These are phyloP conservation scores for Suillus paluster DNA, from an alignment of 768 basidiomycete genomes.

Conservation along the genomic window DNA sequence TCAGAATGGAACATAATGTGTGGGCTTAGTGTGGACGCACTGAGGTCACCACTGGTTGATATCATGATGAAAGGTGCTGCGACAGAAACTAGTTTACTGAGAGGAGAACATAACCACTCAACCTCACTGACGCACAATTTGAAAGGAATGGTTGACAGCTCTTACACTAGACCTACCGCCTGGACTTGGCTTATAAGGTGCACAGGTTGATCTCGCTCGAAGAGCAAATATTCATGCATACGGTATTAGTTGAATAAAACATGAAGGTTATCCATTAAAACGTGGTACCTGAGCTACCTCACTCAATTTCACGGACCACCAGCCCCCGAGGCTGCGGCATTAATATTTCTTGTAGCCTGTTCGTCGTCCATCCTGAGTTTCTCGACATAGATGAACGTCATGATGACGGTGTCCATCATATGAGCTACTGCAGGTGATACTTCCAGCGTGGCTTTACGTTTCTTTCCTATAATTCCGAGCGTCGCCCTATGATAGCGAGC, in stretches of 20 bases:
- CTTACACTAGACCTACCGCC: background rate
- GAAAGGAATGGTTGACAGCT: background rate
- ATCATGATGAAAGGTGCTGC: no score
- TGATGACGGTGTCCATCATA: constrained; percentile 16
- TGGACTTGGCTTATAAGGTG: no score
- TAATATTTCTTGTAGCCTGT: background rate
- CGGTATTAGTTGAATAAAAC: no score
- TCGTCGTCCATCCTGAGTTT: constrained; percentile 14
- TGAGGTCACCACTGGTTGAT: no score
- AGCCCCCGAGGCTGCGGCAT: background rate
- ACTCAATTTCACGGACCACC: background rate
- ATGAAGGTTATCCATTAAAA: background rate
- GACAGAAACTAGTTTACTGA: no score
- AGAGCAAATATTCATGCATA: no score
- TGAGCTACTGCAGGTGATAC: constrained; percentile 12
- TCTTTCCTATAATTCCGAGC: constrained; percentile 12
- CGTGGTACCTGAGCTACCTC: background rate
- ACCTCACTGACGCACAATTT: no score
- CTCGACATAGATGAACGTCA: constrained; percentile 21
- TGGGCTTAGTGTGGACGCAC: background rate
- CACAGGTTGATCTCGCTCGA: no score
- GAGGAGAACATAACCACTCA: no score
- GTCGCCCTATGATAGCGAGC: constrained; percentile 23
- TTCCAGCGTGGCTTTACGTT: constrained; percentile 13
- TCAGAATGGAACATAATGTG: no score